Percentiles rank a stretch among this genome's conserved stretches.
These are phyloP conservation scores for Periconia sp. DNA, from an alignment of 2,329 filamentous ascomycete species.

Conservation along the genomic window DNA sequence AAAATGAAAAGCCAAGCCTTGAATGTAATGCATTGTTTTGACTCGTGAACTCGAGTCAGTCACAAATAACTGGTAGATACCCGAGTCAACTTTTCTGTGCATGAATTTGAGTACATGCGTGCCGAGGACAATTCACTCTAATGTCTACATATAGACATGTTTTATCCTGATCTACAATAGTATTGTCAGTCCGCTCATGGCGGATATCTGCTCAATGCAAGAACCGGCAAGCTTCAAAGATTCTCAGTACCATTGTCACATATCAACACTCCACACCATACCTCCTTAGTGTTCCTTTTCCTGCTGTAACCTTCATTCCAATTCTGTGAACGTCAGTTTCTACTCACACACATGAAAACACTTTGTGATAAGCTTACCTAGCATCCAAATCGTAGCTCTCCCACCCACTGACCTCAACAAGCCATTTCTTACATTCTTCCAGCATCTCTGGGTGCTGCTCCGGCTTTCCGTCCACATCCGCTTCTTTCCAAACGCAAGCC, in stretches of 20 bases:
- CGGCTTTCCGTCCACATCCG: constrained; percentile 41
- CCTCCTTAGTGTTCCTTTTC: constrained; percentile 61
- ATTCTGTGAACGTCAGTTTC: constrained; percentile 45
- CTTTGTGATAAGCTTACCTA: constrained; percentile 44
- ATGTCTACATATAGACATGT: too few relatives aligned
- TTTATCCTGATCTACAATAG: too few relatives aligned
- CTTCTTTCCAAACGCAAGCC: constrained; percentile 75
- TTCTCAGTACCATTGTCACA: neutral
- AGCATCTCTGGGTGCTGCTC: constrained; percentile 50
- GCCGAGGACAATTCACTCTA: neutral
- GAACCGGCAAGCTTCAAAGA: too few relatives aligned
- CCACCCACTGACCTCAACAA: constrained; percentile 71
- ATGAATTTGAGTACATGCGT: neutral
- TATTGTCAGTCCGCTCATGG: too few relatives aligned
- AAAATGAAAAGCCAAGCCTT: too few relatives aligned
- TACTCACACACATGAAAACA: neutral
- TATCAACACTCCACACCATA: constrained; percentile 28
- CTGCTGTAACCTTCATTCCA: constrained; percentile 72
- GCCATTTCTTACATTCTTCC: constrained; percentile 63
- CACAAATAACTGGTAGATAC: neutral
- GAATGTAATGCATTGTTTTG: too few relatives aligned
- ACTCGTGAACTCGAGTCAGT: neutral
- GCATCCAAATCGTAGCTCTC: constrained; percentile 73
- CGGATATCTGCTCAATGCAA: too few relatives aligned
- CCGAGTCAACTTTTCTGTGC: neutral